A percentile compares a stretch with the other conserved stretches of the same genome.
Evolutionary conservation across 2,329 filamentous ascomycete genomes (phyloP).

Genomic region (Zymoseptoria passerinii): DNA sequence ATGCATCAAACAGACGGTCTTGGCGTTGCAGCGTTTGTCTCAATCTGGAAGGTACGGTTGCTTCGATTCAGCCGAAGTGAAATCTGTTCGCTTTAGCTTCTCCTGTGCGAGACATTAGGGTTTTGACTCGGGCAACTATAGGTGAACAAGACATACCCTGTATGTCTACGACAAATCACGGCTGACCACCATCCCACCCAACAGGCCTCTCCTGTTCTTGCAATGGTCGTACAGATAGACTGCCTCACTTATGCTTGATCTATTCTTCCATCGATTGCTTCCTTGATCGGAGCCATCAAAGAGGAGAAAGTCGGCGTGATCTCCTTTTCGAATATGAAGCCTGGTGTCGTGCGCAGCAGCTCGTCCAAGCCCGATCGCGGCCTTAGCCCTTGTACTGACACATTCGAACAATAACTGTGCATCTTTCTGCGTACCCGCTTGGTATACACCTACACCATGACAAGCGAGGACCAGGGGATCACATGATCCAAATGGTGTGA

Average conservation of each 20-base stretch:
- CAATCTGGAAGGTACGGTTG: background rate
- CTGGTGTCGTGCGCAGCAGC: conserved; percentile 16
- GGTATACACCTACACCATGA: conserved; percentile 58
- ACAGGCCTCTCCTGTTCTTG: conserved; percentile 11
- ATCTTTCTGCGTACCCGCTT: conserved; percentile 54
- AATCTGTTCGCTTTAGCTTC: background rate
- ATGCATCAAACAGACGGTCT: background rate
- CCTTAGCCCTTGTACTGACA: conserved; percentile 25
- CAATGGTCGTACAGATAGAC: conserved; percentile 37
- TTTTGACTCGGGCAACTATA: background rate
- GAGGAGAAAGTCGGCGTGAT: conserved; percentile 37
- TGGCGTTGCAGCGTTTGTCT: background rate
- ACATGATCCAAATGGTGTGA: conserved; percentile 60
- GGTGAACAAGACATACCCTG: background rate
- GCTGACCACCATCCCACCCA: conserved; percentile 6
- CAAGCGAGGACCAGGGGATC: conserved; percentile 58
- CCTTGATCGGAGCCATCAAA: conserved; percentile 25
- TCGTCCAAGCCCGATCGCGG: conserved; percentile 25
- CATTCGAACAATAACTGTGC: conserved; percentile 51
- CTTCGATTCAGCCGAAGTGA: background rate
- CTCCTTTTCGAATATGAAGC: conserved; percentile 28
- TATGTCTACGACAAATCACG: background rate
- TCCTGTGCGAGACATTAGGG: background rate
- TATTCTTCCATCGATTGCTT: conserved; percentile 32
- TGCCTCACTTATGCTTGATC: conserved; percentile 36